Percentiles rank a stretch among this genome's conserved stretches.
These are phyloP conservation scores for Starmerella bombi DNA, from an alignment of 805 yeast species.

Conservation along the genomic window DNA sequence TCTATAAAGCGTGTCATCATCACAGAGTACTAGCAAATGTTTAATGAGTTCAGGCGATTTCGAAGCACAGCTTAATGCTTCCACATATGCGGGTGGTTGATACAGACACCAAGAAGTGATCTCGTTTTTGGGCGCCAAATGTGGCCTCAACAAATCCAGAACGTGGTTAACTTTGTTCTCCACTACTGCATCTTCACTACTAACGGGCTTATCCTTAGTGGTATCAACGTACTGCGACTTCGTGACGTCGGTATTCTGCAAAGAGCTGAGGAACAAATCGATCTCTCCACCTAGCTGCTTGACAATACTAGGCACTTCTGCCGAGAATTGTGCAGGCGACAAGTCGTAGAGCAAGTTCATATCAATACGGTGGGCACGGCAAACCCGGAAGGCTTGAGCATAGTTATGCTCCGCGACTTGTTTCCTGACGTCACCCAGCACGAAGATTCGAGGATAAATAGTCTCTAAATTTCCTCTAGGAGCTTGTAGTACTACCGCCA, in stretches of 20 bases:
- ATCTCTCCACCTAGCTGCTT: conserved; percentile 55
- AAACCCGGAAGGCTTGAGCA: conserved; percentile 60
- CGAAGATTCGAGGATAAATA: conserved; percentile 84
- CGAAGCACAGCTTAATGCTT: conserved; percentile 51
- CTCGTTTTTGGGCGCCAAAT: conserved; percentile 32
- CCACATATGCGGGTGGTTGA: conserved; percentile 69
- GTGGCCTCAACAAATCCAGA: conserved; percentile 46
- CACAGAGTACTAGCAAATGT: conserved; percentile 82
- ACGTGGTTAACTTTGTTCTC: conserved; percentile 48
- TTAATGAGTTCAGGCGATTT: conserved; percentile 34
- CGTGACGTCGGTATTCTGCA: conserved; percentile 76
- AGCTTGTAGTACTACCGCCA: conserved; percentile 78
- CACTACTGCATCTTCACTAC: not conserved
- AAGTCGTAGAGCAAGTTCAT: conserved; percentile 82
- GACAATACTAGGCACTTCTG: conserved; percentile 53
- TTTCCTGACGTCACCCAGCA: conserved; percentile 65
- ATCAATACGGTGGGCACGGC: conserved; percentile 85
- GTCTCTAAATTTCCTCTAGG: conserved; percentile 95
- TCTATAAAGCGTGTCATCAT: conserved; percentile 68
- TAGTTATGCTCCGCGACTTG: conserved; percentile 48
- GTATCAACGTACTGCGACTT: conserved; percentile 75
- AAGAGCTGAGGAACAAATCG: conserved; percentile 75
- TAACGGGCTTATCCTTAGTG: not conserved
- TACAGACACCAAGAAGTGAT: conserved; percentile 92
- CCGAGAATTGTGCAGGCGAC: conserved; percentile 53